A percentile compares a stretch with the other conserved stretches of the same genome.
phyloP scores from a whole-genome alignment of 2,329 filamentous ascomycete genomes.

The Diaporthe citriasiana region DNA sequence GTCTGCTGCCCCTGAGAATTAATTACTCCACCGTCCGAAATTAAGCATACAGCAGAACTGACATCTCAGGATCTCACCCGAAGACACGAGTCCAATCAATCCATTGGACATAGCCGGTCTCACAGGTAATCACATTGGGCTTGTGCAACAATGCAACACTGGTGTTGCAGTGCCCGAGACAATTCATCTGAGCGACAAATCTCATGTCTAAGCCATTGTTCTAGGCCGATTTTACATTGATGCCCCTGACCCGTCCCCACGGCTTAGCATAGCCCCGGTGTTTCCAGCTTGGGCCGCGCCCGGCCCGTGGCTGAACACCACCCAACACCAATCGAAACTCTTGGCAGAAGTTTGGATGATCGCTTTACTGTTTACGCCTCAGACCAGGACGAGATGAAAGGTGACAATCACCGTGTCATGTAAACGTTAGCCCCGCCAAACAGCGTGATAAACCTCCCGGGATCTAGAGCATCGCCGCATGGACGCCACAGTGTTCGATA shows the following conservation, averaged over 20 bases:
- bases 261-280: constrained; percentile 17
- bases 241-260: constrained; percentile 14
- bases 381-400: constrained; percentile 21
- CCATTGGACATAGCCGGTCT: neutral
- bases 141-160: constrained; percentile 30
- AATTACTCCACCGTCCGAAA: constrained; percentile 5
- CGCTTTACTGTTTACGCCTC: constrained; percentile 17
- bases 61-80: constrained; percentile 24
- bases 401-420: constrained; percentile 20
- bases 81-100: constrained; percentile 12
- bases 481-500: constrained; percentile 32
- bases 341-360: constrained; percentile 21
- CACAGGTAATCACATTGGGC: constrained; percentile 6
- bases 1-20: neutral
- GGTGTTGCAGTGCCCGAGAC: constrained; percentile 29
- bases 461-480: constrained; percentile 4
- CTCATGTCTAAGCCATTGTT: neutral
- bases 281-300: constrained; percentile 23
- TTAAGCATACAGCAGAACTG: constrained; percentile 17
- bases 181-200: constrained; percentile 26
- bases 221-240: constrained; percentile 16
- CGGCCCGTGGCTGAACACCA: constrained; percentile 22
- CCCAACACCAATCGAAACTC: constrained; percentile 30
- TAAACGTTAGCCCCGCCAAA: constrained; percentile 1
- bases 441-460: neutral